Base-by-base conservation (phyloP, 495 filamentous ascomycete species). In the Glarea lozoyensis region DNA sequence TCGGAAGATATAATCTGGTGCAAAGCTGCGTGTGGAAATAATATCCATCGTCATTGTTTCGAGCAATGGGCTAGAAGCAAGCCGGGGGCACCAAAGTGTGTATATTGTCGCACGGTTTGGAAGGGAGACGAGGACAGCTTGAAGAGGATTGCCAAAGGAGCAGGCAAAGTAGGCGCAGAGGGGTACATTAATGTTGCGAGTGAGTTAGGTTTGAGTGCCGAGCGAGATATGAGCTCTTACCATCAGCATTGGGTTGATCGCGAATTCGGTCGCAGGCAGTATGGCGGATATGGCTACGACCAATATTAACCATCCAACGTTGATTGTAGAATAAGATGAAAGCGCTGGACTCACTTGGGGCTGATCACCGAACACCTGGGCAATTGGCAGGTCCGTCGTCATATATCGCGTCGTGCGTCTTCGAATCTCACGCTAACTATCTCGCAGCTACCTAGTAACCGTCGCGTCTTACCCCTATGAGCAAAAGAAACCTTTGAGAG, bases 31-130 rank as follows among this genome's bases (percentile, higher is more conserved):
- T 85, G 81, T 46, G 79, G 79, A 3, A 79, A 82, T 48, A 84
- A 85, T 48, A 63, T 84, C 11, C 81, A 85, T 50, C 66, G 67
- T 37, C 45, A 57, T 2, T 84, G 81, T 49, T 81, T 83, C 48
- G 61, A 77, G 38, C 62, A 76, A 48, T 83, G 80, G 80, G 69
- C 68, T 33, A 59, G 59, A 11, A 69, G 65, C 5, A 67, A 74
- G 42, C 57, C 50, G 0, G 45, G 54, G 9, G 51, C 57, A 6
- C 68, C 78, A 10, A 68, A 68, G 23, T 84, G 81, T 46, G 73
- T 80, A 7, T 57, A 51, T 27, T 57, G 54, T 44, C 50, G 54
- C n/a, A 51, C 47, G 10, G 37, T 41, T 0, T 57, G 54, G 54
- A 51, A 54, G 37, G 45, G 33, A 3, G 50, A 57, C 21, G 50